Conservation (phyloP, 2,329 filamentous ascomycete species). For the Diplodia corticola region DNA sequence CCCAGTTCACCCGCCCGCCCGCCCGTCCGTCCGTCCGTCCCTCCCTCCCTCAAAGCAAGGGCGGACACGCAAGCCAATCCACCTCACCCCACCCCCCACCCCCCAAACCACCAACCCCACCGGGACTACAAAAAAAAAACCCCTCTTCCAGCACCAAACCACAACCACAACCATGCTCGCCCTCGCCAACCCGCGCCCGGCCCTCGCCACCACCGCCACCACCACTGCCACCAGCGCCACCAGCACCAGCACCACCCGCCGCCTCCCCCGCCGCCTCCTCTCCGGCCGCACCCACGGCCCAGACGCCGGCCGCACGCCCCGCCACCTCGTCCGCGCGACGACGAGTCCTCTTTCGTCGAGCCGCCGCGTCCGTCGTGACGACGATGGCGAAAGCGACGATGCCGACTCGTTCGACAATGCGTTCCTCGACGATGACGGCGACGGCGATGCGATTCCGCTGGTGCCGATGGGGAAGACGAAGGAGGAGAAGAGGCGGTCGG, state of each 20-base stretch:
- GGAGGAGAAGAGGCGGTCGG: no score
- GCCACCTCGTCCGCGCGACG: not conserved
- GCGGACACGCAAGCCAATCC: not conserved
- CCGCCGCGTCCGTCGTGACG: not conserved
- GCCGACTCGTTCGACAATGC: not conserved
- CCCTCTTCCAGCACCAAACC: no score
- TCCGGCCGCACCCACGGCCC: not conserved
- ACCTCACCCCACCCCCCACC: not conserved
- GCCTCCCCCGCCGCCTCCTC: not conserved
- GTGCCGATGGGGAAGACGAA: not conserved
- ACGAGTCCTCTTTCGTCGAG: no score
- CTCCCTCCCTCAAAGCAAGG: no score
- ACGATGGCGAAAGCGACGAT: not conserved
- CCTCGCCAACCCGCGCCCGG: not conserved
- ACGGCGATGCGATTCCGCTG: constrained; percentile 7
- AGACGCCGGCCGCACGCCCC: not conserved
- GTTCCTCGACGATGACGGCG: not conserved
- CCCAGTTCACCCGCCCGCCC: no score
- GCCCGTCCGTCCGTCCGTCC: no score
- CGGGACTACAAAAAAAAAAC: no score
- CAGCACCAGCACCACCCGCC: not conserved
- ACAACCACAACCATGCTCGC: not conserved
- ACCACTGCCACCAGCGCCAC: not conserved
- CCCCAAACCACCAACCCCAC: no score
- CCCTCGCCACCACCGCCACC: not conserved